Conservation (phyloP, 352 stramenopile species). For the Phytophthora rubi region DNA sequence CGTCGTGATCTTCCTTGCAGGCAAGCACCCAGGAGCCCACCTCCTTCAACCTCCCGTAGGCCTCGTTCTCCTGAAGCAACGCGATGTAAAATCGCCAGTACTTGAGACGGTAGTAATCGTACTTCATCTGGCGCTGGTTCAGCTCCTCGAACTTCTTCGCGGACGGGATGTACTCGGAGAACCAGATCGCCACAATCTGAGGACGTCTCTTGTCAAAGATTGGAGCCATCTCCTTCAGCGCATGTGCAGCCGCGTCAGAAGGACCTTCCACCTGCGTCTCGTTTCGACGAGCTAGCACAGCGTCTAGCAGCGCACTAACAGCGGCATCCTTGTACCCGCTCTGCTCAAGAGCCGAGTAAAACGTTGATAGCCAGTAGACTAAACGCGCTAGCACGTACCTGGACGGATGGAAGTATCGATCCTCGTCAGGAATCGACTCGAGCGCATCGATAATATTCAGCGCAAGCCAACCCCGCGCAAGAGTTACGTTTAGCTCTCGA, state of each 20-base stretch:
- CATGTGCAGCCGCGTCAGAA: conserved; percentile 44
- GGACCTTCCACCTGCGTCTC: conserved; percentile 24
- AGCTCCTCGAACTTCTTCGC: conserved; percentile 84
- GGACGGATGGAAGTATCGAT: conserved; percentile 84
- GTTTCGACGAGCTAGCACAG: conserved; percentile 32
- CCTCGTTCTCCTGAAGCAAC: conserved; percentile 56
- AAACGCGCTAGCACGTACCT: conserved; percentile 62
- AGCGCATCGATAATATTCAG: conserved; percentile 79
- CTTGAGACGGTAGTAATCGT: conserved; percentile 76
- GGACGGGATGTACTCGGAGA: conserved; percentile 71
- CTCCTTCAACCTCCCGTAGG: conserved; percentile 72
- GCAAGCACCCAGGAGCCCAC: conserved; percentile 71
- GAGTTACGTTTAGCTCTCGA: conserved; percentile 27
- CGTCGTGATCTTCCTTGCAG: conserved; percentile 86
- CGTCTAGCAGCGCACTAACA: conserved; percentile 26
- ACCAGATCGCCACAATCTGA: conserved; percentile 76
- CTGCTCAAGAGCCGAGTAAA: conserved; percentile 33
- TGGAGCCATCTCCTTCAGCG: conserved; percentile 59
- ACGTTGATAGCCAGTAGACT: conserved; percentile 56
- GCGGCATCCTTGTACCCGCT: conserved; percentile 15
- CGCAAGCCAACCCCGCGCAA: conserved; percentile 50
- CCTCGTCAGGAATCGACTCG: conserved; percentile 76
- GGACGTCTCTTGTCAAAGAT: conserved; percentile 74
- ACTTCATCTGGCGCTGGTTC: conserved; percentile 86
- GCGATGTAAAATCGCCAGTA: conserved; percentile 76